Evolutionary conservation across 148 eudicot species (phyloP).

Genomic region (Nepenthes mirabilis): DNA sequence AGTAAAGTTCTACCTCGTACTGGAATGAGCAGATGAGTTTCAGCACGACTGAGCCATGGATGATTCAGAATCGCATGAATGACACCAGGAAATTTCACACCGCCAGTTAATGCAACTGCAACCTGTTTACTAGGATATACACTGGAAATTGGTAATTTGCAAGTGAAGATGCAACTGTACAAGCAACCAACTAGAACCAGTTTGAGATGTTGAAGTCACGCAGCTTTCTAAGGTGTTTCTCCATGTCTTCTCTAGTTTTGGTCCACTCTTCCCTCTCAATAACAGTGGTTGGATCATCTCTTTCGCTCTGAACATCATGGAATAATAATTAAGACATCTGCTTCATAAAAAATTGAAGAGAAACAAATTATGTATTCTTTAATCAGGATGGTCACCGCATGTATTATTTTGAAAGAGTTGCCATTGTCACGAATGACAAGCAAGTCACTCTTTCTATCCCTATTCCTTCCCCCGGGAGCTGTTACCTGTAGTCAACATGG

Average conservation of each 20-base stretch:
- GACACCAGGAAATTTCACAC: background rate
- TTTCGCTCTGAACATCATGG: conserved; percentile 43
- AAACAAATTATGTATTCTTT: background rate
- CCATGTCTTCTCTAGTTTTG: conserved; percentile 70
- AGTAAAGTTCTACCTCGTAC: no score
- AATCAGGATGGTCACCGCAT: conserved; percentile 29
- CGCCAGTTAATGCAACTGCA: background rate
- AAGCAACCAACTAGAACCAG: conserved; percentile 50
- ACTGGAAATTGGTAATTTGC: background rate
- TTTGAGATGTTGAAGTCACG: conserved; percentile 83
- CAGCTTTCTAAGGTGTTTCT: conserved; percentile 75
- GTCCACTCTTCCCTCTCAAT: conserved; percentile 87
- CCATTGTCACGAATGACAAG: conserved; percentile 84
- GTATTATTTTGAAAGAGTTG: conserved; percentile 67
- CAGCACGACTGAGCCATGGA: no score
- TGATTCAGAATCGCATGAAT: no score
- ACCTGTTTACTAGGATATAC: background rate
- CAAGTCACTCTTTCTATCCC: conserved; percentile 76
- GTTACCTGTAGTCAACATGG: conserved; percentile 45
- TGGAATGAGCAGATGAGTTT: no score
- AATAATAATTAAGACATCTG: conserved; percentile 5
- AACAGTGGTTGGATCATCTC: conserved; percentile 73
- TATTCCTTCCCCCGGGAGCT: conserved; percentile 64
- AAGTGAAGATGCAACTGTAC: background rate
- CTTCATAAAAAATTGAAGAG: background rate